These are phyloP conservation scores for Erysimum cheiri DNA, from an alignment of 441 rosid genomes.

Conservation along the genomic window DNA sequence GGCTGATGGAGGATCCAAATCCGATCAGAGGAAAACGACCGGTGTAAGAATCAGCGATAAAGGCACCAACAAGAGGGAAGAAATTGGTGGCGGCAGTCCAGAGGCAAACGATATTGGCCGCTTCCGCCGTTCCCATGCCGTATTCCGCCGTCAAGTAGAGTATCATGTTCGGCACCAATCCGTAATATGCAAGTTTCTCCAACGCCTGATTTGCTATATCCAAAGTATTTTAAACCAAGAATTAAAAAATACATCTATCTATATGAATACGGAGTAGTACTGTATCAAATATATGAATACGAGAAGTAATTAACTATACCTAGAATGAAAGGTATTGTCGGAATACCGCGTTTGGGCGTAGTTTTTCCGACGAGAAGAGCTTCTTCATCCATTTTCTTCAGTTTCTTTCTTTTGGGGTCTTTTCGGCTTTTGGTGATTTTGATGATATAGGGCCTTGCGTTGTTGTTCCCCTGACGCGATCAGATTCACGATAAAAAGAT, in stretches of 20 bases:
- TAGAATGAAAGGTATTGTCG: slow-evolving; percentile 63
- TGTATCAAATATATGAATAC: background rate
- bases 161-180: slow-evolving; percentile 65
- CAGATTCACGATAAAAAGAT: too few relatives aligned
- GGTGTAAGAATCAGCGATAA: slow-evolving; percentile 67
- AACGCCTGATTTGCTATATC: slow-evolving; percentile 62
- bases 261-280: background rate
- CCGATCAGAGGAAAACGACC: slow-evolving; percentile 66
- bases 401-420: background rate
- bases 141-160: slow-evolving; percentile 60
- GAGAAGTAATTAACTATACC: slow-evolving; percentile 43
- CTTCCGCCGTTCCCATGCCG: slow-evolving; percentile 55
- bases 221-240: background rate
- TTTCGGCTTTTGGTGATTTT: background rate
- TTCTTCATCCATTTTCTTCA: slow-evolving; percentile 35
- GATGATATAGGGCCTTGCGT: background rate
- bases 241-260: background rate
- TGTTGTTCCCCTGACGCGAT: too few relatives aligned
- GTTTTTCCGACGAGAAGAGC: slow-evolving; percentile 38
- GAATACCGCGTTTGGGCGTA: slow-evolving; percentile 50
- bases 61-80: slow-evolving; percentile 67
- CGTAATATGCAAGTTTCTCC: slow-evolving; percentile 65
- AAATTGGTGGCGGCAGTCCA: slow-evolving; percentile 68
- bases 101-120: slow-evolving; percentile 52
- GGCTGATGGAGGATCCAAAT: slow-evolving; percentile 52